Percentiles rank a stretch among this genome's conserved stretches.
These are phyloP conservation scores for Akanthomyces uredinophilus DNA, from an alignment of 2,329 filamentous ascomycete genomes.

Conservation along the genomic window DNA sequence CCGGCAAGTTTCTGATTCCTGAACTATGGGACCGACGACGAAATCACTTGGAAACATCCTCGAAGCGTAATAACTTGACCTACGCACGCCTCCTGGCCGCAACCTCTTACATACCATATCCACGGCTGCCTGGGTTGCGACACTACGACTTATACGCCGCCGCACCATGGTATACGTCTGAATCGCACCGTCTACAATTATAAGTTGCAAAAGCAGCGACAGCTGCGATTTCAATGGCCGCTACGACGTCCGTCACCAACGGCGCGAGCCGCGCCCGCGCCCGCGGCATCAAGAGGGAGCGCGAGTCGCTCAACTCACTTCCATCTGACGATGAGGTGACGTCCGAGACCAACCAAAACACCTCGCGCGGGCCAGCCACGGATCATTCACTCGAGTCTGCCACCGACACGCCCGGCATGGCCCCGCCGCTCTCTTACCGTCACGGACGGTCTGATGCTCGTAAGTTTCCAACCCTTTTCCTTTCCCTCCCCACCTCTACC, in stretches of 20 bases:
- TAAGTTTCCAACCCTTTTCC: constrained; percentile 22
- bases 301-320: constrained; percentile 10
- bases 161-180: not conserved
- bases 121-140: not conserved
- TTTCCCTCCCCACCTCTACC: no score
- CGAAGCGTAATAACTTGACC: not conserved
- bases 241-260: not conserved
- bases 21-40: not conserved
- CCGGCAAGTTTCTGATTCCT: not conserved
- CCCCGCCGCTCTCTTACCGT: constrained; percentile 17
- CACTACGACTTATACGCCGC: not conserved
- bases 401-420: constrained; percentile 3
- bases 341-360: not conserved
- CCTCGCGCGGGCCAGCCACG: not conserved
- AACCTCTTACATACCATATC: not conserved
- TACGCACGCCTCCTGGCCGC: not conserved
- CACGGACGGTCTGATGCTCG: constrained; percentile 35
- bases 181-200: not conserved
- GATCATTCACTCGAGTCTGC: constrained; percentile 9
- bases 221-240: not conserved
- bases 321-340: constrained; percentile 8
- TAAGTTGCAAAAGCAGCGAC: not conserved
- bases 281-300: constrained; percentile 11
- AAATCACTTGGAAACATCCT: not conserved
- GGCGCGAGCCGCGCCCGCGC: not conserved